These are phyloP conservation scores for Penicillium sp. DNA, from an alignment of 2,329 filamentous ascomycete species.

Conservation along the genomic window DNA sequence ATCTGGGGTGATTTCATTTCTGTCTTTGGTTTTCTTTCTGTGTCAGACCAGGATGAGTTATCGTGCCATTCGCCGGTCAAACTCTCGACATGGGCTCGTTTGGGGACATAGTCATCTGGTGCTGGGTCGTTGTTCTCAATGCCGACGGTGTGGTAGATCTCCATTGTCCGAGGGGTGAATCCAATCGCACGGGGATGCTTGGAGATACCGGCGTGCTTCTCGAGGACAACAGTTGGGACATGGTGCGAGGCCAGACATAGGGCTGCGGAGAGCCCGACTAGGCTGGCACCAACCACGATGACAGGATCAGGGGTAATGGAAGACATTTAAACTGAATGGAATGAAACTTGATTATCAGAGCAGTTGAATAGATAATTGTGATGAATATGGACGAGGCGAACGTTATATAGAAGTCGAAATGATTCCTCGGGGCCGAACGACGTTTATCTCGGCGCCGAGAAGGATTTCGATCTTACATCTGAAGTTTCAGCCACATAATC, in stretches of 20 bases:
- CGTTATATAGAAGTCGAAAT: neutral
- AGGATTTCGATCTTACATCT: neutral
- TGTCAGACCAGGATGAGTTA: conserved; percentile 18
- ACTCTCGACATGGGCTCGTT: conserved; percentile 24
- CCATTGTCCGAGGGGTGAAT: conserved; percentile 41
- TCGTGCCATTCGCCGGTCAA: conserved; percentile 22
- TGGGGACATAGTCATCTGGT: conserved; percentile 18
- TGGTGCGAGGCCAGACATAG: conserved; percentile 36
- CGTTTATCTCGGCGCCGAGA: neutral
- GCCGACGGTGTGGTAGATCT: conserved; percentile 34
- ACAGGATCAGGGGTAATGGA: conserved; percentile 18
- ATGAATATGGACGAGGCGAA: neutral
- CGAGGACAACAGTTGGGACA: conserved; percentile 38
- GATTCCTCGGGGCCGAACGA: neutral
- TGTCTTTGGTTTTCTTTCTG: conserved; percentile 5
- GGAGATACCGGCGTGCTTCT: conserved; percentile 36
- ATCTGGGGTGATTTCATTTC: neutral
- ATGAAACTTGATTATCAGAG: neutral
- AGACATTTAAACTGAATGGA: neutral
- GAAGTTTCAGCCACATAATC: neutral
- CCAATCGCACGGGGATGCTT: conserved; percentile 41
- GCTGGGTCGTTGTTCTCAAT: conserved; percentile 25
- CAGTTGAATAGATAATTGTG: neutral
- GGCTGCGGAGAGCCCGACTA: conserved; percentile 42
- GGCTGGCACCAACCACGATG: conserved; percentile 42